Conservation (phyloP, 345 rosid genomes). For the Brassica napus region DNA sequence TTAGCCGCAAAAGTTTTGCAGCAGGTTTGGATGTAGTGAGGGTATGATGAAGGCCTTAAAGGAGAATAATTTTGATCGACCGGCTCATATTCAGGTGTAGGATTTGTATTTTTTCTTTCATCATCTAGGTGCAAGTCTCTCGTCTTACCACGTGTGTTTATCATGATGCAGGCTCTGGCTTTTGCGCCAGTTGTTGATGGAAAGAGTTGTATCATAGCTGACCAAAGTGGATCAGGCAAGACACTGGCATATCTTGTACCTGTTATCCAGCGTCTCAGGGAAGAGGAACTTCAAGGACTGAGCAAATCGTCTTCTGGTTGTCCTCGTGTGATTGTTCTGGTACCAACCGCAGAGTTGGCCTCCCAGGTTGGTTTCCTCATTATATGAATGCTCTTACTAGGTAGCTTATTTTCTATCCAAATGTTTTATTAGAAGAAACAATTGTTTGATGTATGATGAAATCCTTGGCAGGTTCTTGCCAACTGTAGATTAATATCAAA, state of each 20-base stretch:
- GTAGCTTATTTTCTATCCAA: not conserved
- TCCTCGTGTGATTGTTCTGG: constrained; percentile 78
- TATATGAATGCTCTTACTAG: constrained; percentile 8
- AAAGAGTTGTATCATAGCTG: constrained; percentile 85
- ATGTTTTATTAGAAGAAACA: constrained; percentile 12
- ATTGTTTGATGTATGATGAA: constrained; percentile 32
- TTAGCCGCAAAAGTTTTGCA: constrained; percentile 66
- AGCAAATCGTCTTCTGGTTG: constrained; percentile 55
- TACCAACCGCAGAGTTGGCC: constrained; percentile 95
- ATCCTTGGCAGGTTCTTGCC: constrained; percentile 70
- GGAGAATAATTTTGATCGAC: constrained; percentile 57
- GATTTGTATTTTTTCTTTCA: not conserved
- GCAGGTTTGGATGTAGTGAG: constrained; percentile 76
- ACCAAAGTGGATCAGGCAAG: constrained; percentile 99
- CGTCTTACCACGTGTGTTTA: too few species aligned
- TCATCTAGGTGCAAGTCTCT: too few species aligned
- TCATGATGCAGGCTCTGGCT: constrained; percentile 69
- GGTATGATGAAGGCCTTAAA: constrained; percentile 66
- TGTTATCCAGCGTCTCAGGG: constrained; percentile 76
- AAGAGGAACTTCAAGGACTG: constrained; percentile 76
- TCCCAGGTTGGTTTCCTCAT: constrained; percentile 65
- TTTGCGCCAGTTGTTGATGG: constrained; percentile 71
- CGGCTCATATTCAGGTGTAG: constrained; percentile 85
- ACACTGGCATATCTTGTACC: constrained; percentile 93
- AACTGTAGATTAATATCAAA: constrained; percentile 78